Base-by-base conservation (phyloP, 2,329 filamentous ascomycete genomes). In the Aureobasidium subglaciale region DNA sequence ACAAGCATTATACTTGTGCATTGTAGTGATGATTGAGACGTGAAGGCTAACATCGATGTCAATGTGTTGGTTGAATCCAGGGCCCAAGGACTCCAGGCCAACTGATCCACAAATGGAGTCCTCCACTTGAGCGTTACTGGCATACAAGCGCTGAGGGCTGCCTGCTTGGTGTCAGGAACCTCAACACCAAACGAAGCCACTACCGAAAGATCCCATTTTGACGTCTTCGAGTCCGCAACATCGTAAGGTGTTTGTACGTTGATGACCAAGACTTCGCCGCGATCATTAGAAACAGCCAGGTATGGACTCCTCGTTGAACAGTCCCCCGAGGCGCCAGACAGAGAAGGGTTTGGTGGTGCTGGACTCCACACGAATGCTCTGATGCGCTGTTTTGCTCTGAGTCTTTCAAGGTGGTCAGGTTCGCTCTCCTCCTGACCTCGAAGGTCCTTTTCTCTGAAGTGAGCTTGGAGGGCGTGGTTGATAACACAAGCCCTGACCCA, bases 401-500 rank as follows among this genome's bases (percentile, higher is more conserved):
- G 32, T 27, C 41, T 50, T 46, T 65, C 63, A 13, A 52, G 43
- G 3, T 37, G 29, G n/a, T 58, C 43, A 2, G 49, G 45, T 29
- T 59, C 50, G 18, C 58, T 50, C 65, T 74, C 72, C 64, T 72
- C 62, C 3, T 27, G 8, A 20, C 18, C 18, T 63, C 64, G 9
- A 10, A 25, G 38, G 7, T 30, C 50, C 0, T 54, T 67, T 13
- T 48, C 59, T 15, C 64, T 63, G 27, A 37, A 41, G 55, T 42
- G 50, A 59, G 38, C 68, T 15, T 68, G 65, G 38, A 82, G 62
- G 4, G 68, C 64, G 53, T 75, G 64, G 58, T 84, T 84, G 34
- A 83, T 63, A n/a, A 84, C 68, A 5, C 76, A 61, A 3, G 73
- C 73, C 29, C 81, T 73, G 35, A 68, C 68, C 81, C 82, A 84